phyloP scores from a whole-genome alignment of 345 rosid species.

The Citrus unshiu region DNA sequence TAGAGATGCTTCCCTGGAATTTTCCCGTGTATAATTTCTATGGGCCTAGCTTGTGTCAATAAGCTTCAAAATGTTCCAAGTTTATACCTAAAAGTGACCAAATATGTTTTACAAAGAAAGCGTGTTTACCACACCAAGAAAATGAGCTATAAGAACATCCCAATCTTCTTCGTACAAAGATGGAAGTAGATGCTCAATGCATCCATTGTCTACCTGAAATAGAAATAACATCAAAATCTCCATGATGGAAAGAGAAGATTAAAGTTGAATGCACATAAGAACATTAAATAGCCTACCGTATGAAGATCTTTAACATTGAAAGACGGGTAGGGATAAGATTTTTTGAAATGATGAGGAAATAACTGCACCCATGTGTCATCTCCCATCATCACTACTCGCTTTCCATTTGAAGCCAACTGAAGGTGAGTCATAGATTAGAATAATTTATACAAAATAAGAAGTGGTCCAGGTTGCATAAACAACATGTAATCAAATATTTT shows the following conservation, averaged over 20 bases:
- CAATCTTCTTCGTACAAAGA: slow-evolving; percentile 72
- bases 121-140: slow-evolving; percentile 80
- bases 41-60: not conserved
- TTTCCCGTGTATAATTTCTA: not conserved
- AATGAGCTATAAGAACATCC: slow-evolving; percentile 96
- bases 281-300: slow-evolving; percentile 46
- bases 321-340: slow-evolving; percentile 88
- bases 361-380: slow-evolving; percentile 92
- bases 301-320: slow-evolving; percentile 93
- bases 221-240: not conserved
- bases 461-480: not conserved
- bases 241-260: not conserved
- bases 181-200: slow-evolving; percentile 76
- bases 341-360: slow-evolving; percentile 82
- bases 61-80: not conserved
- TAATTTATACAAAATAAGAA: not conserved
- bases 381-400: slow-evolving; percentile 90
- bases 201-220: slow-evolving; percentile 85
- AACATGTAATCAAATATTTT: not conserved
- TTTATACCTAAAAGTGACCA: not conserved
- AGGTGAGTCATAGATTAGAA: not conserved
- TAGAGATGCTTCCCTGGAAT: not conserved
- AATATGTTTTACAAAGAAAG: not conserved
- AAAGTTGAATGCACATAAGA: not conserved
- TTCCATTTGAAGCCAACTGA: slow-evolving; percentile 74